Conservation (phyloP, 306 rosid genomes). For the Astragalus membranaceus region DNA sequence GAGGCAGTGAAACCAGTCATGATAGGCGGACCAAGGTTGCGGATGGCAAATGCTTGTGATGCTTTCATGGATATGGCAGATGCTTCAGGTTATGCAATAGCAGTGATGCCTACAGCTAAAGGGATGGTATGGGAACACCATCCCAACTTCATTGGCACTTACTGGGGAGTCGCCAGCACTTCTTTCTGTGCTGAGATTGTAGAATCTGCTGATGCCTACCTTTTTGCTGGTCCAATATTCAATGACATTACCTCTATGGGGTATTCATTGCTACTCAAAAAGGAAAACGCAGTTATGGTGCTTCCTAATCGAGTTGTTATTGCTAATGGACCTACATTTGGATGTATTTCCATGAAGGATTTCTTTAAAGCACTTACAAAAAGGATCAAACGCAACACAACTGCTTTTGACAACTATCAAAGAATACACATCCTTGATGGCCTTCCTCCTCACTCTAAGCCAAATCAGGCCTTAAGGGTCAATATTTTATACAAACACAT, state of each 20-base stretch:
- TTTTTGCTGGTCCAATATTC: constrained; percentile 22
- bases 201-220: constrained; percentile 9
- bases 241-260: not conserved
- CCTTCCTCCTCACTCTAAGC: not conserved
- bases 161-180: constrained; percentile 14
- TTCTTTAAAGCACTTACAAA: constrained; percentile 4
- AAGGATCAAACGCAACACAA: constrained; percentile 6
- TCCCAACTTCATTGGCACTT: constrained; percentile 20
- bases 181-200: not conserved
- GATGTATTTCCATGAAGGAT: not conserved
- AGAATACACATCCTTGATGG: constrained; percentile 3
- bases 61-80: constrained; percentile 14
- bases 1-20: constrained; percentile 15
- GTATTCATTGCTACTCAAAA: not conserved
- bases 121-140: constrained; percentile 16
- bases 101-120: constrained; percentile 17
- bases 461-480: constrained; percentile 1
- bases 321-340: constrained; percentile 6
- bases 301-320: constrained; percentile 2
- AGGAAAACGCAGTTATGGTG: not conserved
- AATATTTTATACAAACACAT: constrained; percentile 1
- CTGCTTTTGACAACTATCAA: not conserved
- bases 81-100: not conserved
- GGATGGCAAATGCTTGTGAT: not conserved
- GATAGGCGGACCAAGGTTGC: constrained; percentile 9